A percentile compares a stretch with the other conserved stretches of the same genome.
These are phyloP conservation scores for Collybia sp. DNA, from an alignment of 768 basidiomycete genomes.

Conservation along the genomic window DNA sequence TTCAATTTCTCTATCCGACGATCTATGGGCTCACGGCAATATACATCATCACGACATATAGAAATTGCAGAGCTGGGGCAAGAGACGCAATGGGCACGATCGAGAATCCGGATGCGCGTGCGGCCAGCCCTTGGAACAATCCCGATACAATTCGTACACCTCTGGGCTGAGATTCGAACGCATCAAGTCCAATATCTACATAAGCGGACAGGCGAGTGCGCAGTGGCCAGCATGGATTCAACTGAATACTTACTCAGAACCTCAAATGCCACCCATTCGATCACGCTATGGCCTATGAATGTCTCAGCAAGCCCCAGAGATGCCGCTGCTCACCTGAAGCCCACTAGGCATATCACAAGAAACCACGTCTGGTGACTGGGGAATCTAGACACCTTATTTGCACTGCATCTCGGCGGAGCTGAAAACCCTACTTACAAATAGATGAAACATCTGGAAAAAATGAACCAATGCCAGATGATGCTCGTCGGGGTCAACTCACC, in stretches of 20 bases:
- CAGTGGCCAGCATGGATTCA: background rate
- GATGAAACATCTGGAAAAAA: slow-evolving; percentile 46
- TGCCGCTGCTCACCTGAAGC: slow-evolving; percentile 42
- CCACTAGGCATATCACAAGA: slow-evolving; percentile 46
- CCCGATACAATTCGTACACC: slow-evolving; percentile 38
- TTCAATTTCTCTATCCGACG: background rate
- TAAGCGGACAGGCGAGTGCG: background rate
- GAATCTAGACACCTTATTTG: slow-evolving; percentile 31
- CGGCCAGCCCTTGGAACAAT: slow-evolving; percentile 51
- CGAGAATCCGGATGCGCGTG: slow-evolving; percentile 47
- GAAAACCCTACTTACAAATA: slow-evolving; percentile 38
- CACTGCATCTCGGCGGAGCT: background rate
- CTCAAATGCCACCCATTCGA: slow-evolving; percentile 71
- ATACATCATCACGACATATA: slow-evolving; percentile 80
- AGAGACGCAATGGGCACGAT: slow-evolving; percentile 42
- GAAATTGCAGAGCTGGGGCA: slow-evolving; percentile 68
- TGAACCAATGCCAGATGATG: background rate
- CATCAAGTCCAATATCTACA: slow-evolving; percentile 39
- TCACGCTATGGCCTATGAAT: slow-evolving; percentile 26
- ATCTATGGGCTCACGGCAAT: slow-evolving; percentile 38
- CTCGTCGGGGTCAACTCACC: slow-evolving; percentile 26
- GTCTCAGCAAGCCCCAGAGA: background rate
- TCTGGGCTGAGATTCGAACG: slow-evolving; percentile 29
- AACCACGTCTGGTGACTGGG: slow-evolving; percentile 79
- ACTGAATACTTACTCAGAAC: slow-evolving; percentile 41